Base-by-base conservation (phyloP, 1,139 yeast genomes). In the Wickerhamomyces sp. region DNA sequence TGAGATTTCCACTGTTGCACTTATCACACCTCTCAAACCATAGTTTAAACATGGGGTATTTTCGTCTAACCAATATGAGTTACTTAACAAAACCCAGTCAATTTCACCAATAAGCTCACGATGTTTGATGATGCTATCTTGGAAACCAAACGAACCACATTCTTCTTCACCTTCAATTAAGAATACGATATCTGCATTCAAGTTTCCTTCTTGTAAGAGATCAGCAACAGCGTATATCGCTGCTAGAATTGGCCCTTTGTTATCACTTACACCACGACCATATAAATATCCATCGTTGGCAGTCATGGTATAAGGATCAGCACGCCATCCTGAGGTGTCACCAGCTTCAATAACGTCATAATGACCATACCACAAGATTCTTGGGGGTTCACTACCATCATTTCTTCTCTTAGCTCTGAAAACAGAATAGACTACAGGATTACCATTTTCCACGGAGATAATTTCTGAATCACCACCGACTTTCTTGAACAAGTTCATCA, bases 101-200 rank as follows among this genome's bases (percentile, higher is more conserved):
- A 92, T 77, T 15, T 64, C 59, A 1, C 94, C 94, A 51, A 88
- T 76, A 4, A 76, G 47, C 2, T 60, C 63, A 38, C 67, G 65
- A 50, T 82, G 65, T 31, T 69, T 62, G 18, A 58, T 54, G 24
- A 92, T 73, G 1, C 84, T 81, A 8, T 76, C 71, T 51, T 81
- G 81, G 59, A 92, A 88, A 0, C 97, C 96, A 49, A 74, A 75
- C 1, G 96, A 86, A 1, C 97, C 97, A 47, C 87, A 76, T 60
- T 92, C 98, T 60, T 92, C 98, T 60, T 89, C 96, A 31, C 98
- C 98, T 61, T 92, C 98, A 39, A 92, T 73, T 16, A 92, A 60
- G 52, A 92, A 90, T 0, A 86, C 79, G 12, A 92, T 81, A 58
- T 92, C 96, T 40, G 81, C 74, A 15, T 70, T 68, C 21, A 92